A percentile compares a stretch with the other conserved stretches of the same genome.
These are phyloP conservation scores for Talaromyces sp. DNA, from an alignment of 2,329 filamentous ascomycete genomes.

Conservation along the genomic window DNA sequence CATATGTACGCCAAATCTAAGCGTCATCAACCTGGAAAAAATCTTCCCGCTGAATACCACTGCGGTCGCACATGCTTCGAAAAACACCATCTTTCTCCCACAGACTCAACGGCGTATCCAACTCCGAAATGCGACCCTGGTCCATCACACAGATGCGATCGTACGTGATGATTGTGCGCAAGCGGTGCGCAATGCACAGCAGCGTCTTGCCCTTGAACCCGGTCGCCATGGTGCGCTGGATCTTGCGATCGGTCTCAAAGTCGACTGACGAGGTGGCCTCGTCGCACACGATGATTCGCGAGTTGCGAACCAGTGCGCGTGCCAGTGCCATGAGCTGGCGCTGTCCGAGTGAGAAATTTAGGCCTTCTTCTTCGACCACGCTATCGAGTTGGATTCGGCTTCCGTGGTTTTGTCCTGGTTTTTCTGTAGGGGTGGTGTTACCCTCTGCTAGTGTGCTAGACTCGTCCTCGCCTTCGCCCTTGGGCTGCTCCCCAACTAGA, in stretches of 20 bases:
- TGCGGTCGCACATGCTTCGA: conserved; percentile 80
- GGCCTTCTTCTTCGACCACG: conserved; percentile 83
- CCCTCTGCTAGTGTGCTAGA: conserved; percentile 41
- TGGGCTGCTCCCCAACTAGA: conserved; percentile 43
- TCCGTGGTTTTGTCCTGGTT: neutral
- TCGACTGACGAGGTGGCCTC: conserved; percentile 92
- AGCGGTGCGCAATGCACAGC: conserved; percentile 84
- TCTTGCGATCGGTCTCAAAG: conserved; percentile 95
- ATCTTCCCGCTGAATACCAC: conserved; percentile 59
- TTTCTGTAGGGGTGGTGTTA: conserved; percentile 14
- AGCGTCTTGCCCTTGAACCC: conserved; percentile 84
- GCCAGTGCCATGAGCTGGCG: conserved; percentile 93
- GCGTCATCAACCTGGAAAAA: conserved; percentile 18
- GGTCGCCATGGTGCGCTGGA: conserved; percentile 79
- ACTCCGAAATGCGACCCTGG: conserved; percentile 75
- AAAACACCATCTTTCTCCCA: conserved; percentile 70
- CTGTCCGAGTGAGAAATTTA: conserved; percentile 94
- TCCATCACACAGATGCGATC: conserved; percentile 98
- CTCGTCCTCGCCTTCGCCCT: conserved; percentile 13
- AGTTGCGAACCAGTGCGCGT: conserved; percentile 78
- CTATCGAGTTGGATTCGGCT: conserved; percentile 76
- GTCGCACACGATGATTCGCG: conserved; percentile 92
- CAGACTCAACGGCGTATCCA: conserved; percentile 69
- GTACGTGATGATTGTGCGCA: conserved; percentile 89
- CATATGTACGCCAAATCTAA: neutral